Evolutionary conservation across 208 protist genomes (phyloP).

Genomic region (Trypanosoma conorhini): DNA sequence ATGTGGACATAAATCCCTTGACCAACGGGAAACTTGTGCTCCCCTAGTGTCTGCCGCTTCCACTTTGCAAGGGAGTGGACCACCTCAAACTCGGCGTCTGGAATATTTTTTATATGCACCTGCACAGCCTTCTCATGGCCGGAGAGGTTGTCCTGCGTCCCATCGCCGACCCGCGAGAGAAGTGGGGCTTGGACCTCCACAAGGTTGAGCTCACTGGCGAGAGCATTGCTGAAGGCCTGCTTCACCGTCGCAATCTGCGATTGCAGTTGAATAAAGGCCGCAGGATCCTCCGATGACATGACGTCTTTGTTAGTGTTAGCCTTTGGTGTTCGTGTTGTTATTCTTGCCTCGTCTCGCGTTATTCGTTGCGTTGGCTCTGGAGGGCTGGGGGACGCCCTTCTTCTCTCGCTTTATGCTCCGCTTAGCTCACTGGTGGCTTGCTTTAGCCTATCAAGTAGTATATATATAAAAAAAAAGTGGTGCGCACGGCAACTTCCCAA

Average conservation of each 20-base stretch:
- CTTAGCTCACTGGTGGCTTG: constrained; percentile 1
- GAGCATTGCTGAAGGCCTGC: constrained; percentile 62
- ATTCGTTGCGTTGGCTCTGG: too few species aligned
- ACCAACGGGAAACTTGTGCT: constrained; percentile 80
- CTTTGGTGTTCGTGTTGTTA: background rate
- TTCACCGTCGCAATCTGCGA: constrained; percentile 74
- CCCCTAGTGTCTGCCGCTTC: constrained; percentile 85
- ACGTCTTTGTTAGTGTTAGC: background rate
- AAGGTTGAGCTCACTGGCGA: constrained; percentile 70
- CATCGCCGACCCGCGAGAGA: constrained; percentile 77
- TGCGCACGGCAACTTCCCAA: background rate
- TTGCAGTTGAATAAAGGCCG: constrained; percentile 63
- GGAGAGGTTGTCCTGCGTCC: constrained; percentile 91
- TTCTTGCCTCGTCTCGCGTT: background rate
- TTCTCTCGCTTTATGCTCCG: constrained; percentile 2
- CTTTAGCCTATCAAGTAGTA: background rate
- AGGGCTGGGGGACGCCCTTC: constrained; percentile 64
- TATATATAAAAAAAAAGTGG: background rate
- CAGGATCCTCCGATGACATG: constrained; percentile 38
- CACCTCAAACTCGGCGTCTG: constrained; percentile 76
- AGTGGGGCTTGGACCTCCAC: constrained; percentile 80
- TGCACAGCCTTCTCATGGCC: constrained; percentile 88
- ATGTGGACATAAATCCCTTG: constrained; percentile 86
- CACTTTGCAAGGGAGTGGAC: constrained; percentile 94
- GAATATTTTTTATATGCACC: constrained; percentile 82